Evolutionary conservation across 2,329 filamentous ascomycete species (phyloP).

Genomic region (Hymenoscyphus linearis): DNA sequence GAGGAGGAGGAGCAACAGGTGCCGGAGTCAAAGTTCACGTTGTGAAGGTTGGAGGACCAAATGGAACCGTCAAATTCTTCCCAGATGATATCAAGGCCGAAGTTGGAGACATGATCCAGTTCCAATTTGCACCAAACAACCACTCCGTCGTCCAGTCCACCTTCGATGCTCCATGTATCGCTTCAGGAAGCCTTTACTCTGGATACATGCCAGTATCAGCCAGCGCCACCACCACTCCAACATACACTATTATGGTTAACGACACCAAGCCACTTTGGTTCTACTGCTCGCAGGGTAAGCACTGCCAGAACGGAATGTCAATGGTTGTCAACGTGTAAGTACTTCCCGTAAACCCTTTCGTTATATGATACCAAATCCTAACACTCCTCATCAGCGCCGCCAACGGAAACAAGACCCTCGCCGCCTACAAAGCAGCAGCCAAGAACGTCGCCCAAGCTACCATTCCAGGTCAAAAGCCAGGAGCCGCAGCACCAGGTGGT

Average conservation of each 20-base stretch:
- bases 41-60: constrained; percentile 53
- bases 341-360: constrained; percentile 2
- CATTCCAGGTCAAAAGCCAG: constrained; percentile 31
- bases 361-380: constrained; percentile 6
- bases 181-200: constrained; percentile 57
- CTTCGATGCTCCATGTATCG: constrained; percentile 66
- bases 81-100: constrained; percentile 60
- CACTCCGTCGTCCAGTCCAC: constrained; percentile 76
- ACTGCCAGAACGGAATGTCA: constrained; percentile 54
- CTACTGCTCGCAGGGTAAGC: constrained; percentile 68
- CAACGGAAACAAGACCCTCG: constrained; percentile 3
- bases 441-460: constrained; percentile 36
- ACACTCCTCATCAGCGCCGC: constrained; percentile 4
- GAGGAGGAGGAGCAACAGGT: background rate
- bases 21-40: constrained; percentile 46
- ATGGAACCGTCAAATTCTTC: constrained; percentile 51
- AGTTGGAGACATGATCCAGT: constrained; percentile 60
- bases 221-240: constrained; percentile 48
- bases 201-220: constrained; percentile 62
- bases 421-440: constrained; percentile 33
- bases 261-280: constrained; percentile 69
- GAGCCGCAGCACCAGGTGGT: background rate
- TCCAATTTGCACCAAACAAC: constrained; percentile 63
- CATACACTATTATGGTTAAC: constrained; percentile 67
- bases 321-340: constrained; percentile 38